phyloP scores from a whole-genome alignment of 2,329 filamentous ascomycete species.

The Aspergillus uvarum region DNA sequence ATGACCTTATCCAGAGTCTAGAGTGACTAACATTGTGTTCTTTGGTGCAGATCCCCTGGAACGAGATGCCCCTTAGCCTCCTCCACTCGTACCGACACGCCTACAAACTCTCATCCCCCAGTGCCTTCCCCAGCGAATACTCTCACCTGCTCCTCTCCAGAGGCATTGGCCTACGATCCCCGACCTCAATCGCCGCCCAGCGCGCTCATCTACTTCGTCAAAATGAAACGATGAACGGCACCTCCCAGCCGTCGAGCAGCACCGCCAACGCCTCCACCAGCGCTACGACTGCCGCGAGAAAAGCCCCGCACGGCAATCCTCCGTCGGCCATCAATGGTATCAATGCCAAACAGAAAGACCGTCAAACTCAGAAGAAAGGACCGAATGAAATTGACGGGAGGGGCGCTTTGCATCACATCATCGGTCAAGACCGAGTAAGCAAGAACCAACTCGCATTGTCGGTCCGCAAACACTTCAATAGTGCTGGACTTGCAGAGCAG shows the following conservation, averaged over 20 bases:
- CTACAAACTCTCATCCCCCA: conserved; percentile 47
- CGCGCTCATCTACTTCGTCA: conserved; percentile 17
- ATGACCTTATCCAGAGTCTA: background rate
- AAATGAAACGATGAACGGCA: conserved; percentile 15
- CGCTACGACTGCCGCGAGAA: background rate
- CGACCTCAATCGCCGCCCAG: conserved; percentile 44
- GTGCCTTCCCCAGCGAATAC: conserved; percentile 46
- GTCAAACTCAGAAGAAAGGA: conserved; percentile 8
- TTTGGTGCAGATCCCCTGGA: conserved; percentile 42
- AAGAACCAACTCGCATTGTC: conserved; percentile 45
- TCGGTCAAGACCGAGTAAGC: conserved; percentile 41
- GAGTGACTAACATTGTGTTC: conserved; percentile 10
- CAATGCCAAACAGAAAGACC: conserved; percentile 9
- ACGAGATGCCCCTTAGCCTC: conserved; percentile 43
- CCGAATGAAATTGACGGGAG: conserved; percentile 17
- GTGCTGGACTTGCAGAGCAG: conserved; percentile 46
- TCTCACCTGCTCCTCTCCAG: conserved; percentile 49
- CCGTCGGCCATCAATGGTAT: conserved; percentile 11
- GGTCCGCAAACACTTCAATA: conserved; percentile 51
- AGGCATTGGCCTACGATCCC: conserved; percentile 46
- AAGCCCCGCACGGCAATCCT: conserved; percentile 9
- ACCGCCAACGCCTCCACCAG: background rate
- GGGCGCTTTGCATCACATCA: conserved; percentile 27
- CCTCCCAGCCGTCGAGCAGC: conserved; percentile 4
- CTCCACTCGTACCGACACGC: conserved; percentile 51